A percentile compares a stretch with the other conserved stretches of the same genome.
Evolutionary conservation across 805 yeast species (phyloP).

Genomic region (Kregervanrija delftensis): DNA sequence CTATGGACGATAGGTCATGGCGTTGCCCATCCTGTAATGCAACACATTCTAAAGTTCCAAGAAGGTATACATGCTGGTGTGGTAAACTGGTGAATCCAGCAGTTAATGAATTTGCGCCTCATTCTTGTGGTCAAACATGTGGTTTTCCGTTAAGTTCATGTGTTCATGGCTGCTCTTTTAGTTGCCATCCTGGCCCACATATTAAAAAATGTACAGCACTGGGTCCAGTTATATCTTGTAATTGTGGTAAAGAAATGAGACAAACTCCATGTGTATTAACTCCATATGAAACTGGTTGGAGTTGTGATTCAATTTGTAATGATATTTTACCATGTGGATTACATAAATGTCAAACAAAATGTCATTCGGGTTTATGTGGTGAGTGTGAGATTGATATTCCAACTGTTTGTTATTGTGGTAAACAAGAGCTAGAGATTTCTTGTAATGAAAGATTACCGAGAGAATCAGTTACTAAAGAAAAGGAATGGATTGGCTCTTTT

Average conservation of each 20-base stretch:
- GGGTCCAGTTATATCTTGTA: conserved; percentile 64
- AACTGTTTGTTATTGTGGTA: conserved; percentile 73
- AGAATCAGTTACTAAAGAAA: conserved; percentile 20
- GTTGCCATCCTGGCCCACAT: conserved; percentile 90
- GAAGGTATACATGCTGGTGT: conserved; percentile 78
- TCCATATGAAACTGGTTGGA: conserved; percentile 62
- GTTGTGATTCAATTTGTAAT: conserved; percentile 56
- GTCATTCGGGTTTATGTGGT: conserved; percentile 86
- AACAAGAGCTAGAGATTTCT: conserved; percentile 28
- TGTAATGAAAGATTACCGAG: conserved; percentile 39
- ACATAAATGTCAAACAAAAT: conserved; percentile 54
- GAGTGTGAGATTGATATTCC: conserved; percentile 46
- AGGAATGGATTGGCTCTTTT: conserved; percentile 45
- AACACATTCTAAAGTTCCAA: conserved; percentile 41
- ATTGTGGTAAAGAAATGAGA: conserved; percentile 61
- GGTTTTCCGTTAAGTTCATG: conserved; percentile 47
- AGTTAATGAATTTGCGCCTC: conserved; percentile 56
- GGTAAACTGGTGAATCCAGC: conserved; percentile 67
- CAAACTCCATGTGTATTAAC: conserved; percentile 73
- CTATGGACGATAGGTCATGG: conserved; percentile 58
- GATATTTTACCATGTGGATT: conserved; percentile 62
- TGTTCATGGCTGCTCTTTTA: conserved; percentile 65
- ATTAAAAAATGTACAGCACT: conserved; percentile 67
- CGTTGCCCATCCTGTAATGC: conserved; percentile 79
- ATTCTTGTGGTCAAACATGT: conserved; percentile 87